phyloP scores from a whole-genome alignment of 257 asterid species.

The Nicotiana undulata region DNA sequence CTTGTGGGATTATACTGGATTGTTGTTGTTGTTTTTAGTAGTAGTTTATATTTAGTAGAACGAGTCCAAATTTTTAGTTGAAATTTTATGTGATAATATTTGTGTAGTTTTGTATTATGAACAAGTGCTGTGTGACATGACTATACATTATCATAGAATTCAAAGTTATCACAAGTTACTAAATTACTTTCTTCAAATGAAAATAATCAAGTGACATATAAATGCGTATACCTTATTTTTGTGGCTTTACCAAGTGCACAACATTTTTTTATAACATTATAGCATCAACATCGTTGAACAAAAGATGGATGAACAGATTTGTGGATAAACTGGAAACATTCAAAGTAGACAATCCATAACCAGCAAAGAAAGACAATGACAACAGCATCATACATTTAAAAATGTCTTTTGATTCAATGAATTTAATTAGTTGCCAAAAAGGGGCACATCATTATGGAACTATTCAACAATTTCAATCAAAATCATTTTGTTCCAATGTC shows the following conservation, averaged over 20 bases:
- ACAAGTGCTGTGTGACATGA: not conserved
- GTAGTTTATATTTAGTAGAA: no score
- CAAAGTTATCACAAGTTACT: not conserved
- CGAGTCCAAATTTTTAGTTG: no score
- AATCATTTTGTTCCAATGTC: slow-evolving; percentile 5
- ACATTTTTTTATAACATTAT: no score
- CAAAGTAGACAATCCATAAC: not conserved
- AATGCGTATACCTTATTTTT: not conserved
- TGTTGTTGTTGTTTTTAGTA: no score
- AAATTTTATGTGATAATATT: no score
- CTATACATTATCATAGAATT: not conserved
- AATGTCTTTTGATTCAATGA: not conserved
- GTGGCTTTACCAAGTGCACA: not conserved
- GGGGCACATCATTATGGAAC: not conserved
- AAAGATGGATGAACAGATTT: not conserved
- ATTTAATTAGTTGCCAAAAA: not conserved
- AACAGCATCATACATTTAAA: not conserved
- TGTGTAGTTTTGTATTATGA: not conserved
- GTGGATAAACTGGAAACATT: not conserved
- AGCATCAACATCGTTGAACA: no score
- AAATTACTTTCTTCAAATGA: no score
- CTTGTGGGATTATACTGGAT: no score
- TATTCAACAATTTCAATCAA: slow-evolving; percentile 18
- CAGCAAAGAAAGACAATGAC: not conserved
- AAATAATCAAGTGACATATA: no score